Percentiles rank a stretch among this genome's conserved stretches.
phyloP scores from a whole-genome alignment of 2,329 filamentous ascomycete species.

The Aspergillus aculeatinus region DNA sequence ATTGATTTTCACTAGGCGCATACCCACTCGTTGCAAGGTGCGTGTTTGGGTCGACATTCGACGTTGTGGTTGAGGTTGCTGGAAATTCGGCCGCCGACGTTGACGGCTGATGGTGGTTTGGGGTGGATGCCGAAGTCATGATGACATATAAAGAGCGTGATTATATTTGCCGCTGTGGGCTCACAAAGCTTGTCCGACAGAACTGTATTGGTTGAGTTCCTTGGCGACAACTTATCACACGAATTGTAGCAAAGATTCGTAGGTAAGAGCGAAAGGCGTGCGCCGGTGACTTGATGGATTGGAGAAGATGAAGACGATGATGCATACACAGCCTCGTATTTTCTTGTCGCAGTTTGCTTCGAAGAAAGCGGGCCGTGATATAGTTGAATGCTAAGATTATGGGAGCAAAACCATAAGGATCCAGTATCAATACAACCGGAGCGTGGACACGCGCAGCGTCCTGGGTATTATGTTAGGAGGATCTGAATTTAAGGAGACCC shows the following conservation, averaged over 20 bases:
- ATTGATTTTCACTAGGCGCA: constrained; percentile 43
- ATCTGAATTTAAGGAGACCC: background rate
- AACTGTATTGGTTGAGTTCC: background rate
- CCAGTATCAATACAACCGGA: background rate
- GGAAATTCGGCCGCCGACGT: constrained; percentile 31
- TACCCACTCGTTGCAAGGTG: constrained; percentile 31
- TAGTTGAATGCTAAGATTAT: background rate
- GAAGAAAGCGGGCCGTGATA: background rate
- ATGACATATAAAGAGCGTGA: background rate
- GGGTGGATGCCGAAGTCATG: constrained; percentile 32
- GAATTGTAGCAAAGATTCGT: no score
- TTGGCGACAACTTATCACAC: no score
- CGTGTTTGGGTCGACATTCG: constrained; percentile 32
- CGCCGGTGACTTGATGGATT: background rate
- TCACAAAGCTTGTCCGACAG: background rate
- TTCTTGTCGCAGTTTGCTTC: background rate
- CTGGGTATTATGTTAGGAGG: background rate
- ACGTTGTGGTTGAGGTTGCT: constrained; percentile 24
- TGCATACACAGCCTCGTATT: background rate
- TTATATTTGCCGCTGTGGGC: background rate
- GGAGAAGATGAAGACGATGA: background rate
- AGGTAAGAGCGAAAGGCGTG: background rate
- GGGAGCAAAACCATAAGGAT: background rate
- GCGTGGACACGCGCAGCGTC: background rate
- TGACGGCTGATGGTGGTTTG: constrained; percentile 31